These are phyloP conservation scores for Alternaria tenuissima DNA, from an alignment of 2,329 filamentous ascomycete species.

Conservation along the genomic window DNA sequence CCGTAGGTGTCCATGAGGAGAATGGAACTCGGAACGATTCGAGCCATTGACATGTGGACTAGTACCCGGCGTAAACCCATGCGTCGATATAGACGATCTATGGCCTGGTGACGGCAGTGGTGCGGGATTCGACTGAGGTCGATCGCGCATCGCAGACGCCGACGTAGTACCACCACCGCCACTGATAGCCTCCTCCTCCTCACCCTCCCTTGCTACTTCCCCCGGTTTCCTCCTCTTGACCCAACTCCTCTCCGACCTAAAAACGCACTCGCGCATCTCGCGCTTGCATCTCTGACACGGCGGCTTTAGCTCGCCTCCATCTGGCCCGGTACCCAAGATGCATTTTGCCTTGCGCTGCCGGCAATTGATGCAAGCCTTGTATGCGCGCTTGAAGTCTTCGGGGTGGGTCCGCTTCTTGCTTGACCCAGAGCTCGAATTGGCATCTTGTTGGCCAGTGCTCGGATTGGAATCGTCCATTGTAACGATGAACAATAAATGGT, in stretches of 20 bases:
- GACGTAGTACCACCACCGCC: background rate
- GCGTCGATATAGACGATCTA: constrained; percentile 35
- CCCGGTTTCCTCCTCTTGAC: constrained; percentile 49
- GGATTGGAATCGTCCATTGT: constrained; percentile 27
- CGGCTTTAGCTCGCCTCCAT: constrained; percentile 52
- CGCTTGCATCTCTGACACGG: constrained; percentile 60
- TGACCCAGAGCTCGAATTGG: constrained; percentile 17
- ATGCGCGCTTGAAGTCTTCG: constrained; percentile 61
- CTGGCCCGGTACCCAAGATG: constrained; percentile 55
- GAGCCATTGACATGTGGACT: constrained; percentile 37
- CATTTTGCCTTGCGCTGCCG: constrained; percentile 63
- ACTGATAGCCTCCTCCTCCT: constrained; percentile 22
- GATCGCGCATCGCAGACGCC: background rate
- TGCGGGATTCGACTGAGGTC: constrained; percentile 17
- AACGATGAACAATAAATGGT: constrained; percentile 13
- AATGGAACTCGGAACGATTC: constrained; percentile 41
- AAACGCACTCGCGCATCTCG: constrained; percentile 61
- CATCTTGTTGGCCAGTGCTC: constrained; percentile 27
- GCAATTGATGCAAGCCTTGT: constrained; percentile 64
- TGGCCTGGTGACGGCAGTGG: constrained; percentile 31
- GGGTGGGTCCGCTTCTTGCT: constrained; percentile 48
- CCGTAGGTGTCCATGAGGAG: constrained; percentile 39
- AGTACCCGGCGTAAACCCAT: constrained; percentile 34
- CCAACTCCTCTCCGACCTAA: constrained; percentile 52
- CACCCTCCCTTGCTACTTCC: constrained; percentile 32